Percentiles rank a stretch among this genome's conserved stretches.
Conservation (phyloP, 805 yeast genomes). For the Lipomyces orientalis region DNA sequence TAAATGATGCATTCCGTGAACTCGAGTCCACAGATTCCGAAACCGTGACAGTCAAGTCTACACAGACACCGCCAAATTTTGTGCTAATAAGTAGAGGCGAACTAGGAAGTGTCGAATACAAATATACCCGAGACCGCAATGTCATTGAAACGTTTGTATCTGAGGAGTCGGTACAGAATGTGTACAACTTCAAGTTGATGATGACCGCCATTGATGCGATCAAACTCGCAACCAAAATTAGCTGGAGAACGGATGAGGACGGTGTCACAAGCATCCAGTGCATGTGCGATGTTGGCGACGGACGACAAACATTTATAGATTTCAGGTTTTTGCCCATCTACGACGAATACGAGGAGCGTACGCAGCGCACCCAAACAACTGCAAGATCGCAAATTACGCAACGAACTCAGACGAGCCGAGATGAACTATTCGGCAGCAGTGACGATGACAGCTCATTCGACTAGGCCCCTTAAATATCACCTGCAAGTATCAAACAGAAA, state of each 20-base stretch:
- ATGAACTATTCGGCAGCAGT: background rate
- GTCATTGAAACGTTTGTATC: slow-evolving; percentile 21
- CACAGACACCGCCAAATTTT: slow-evolving; percentile 13
- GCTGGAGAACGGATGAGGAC: slow-evolving; percentile 33
- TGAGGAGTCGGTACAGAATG: slow-evolving; percentile 4
- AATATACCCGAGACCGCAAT: slow-evolving; percentile 19
- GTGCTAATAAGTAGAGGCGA: slow-evolving; percentile 25
- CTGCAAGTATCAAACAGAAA: background rate
- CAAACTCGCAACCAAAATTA: slow-evolving; percentile 33
- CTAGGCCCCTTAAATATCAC: background rate
- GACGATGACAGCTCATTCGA: background rate
- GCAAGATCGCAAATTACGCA: slow-evolving; percentile 5
- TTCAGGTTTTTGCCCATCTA: slow-evolving; percentile 37
- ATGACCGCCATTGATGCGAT: slow-evolving; percentile 35
- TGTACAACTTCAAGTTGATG: slow-evolving; percentile 21
- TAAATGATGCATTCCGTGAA: slow-evolving; percentile 32
- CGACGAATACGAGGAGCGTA: slow-evolving; percentile 13
- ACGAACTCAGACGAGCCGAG: background rate
- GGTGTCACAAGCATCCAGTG: slow-evolving; percentile 38
- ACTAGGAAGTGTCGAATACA: slow-evolving; percentile 27
- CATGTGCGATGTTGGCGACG: slow-evolving; percentile 40
- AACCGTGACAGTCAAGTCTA: slow-evolving; percentile 14
- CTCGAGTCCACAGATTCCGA: slow-evolving; percentile 32
- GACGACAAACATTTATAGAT: slow-evolving; percentile 36
- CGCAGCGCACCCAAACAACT: background rate